Conservation (phyloP, 495 filamentous ascomycete species). For the Trichoderma reesei region DNA sequence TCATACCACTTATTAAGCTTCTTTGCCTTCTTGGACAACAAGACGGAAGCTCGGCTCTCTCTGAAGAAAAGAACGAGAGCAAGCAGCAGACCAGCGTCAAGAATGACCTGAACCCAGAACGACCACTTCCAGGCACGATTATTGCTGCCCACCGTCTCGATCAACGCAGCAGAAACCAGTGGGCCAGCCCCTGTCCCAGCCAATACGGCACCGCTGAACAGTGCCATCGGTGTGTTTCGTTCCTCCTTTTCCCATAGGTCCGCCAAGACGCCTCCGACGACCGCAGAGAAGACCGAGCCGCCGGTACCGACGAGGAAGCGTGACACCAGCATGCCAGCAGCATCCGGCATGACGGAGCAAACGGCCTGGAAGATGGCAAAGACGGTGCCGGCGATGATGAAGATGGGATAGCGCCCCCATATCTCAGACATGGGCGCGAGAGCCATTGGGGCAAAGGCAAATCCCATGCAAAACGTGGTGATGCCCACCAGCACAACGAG, state of each 20-base stretch:
- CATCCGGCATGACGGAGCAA: slow-evolving; percentile 63
- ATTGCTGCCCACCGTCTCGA: neutral
- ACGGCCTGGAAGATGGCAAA: slow-evolving; percentile 59
- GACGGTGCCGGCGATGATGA: slow-evolving; percentile 60
- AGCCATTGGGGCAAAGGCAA: slow-evolving; percentile 80
- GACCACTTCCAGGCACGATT: slow-evolving; percentile 68
- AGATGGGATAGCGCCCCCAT: slow-evolving; percentile 72
- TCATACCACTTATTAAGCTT: slow-evolving; percentile 75
- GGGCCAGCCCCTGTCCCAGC: slow-evolving; percentile 78
- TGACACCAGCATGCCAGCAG: slow-evolving; percentile 65
- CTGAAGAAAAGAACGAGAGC: slow-evolving; percentile 58
- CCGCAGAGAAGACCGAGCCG: slow-evolving; percentile 74
- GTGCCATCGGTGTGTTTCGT: slow-evolving; percentile 81
- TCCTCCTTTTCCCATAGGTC: slow-evolving; percentile 76
- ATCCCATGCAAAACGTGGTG: slow-evolving; percentile 74
- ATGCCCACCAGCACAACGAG: slow-evolving; percentile 67
- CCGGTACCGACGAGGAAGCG: slow-evolving; percentile 70
- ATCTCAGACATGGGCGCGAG: slow-evolving; percentile 87
- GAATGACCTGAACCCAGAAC: slow-evolving; percentile 77
- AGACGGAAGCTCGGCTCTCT: slow-evolving; percentile 75
- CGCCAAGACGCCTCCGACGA: slow-evolving; percentile 86
- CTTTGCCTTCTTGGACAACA: slow-evolving; percentile 67
- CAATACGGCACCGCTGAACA: slow-evolving; percentile 68
- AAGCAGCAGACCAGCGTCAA: slow-evolving; percentile 50
- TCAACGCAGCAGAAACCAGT: slow-evolving; percentile 47